Conservation (phyloP, 1,284 basidiomycete genomes). For the Tremellales sp. region DNA sequence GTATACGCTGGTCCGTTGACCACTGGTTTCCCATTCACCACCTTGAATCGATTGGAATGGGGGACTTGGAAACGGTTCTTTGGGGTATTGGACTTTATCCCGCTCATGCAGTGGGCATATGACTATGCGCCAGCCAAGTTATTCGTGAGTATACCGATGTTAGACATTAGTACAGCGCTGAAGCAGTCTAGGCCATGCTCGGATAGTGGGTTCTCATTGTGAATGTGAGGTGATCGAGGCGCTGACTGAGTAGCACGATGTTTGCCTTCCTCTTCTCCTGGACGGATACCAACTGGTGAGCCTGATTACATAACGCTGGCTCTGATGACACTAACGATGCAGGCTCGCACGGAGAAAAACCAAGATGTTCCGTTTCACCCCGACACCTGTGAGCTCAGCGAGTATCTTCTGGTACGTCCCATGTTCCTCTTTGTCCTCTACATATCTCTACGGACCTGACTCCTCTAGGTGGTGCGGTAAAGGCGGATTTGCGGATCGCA, state of each 20-base stretch:
- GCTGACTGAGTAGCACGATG: constrained; percentile 52
- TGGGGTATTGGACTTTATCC: constrained; percentile 60
- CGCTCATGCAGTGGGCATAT: constrained; percentile 60
- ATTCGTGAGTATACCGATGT: constrained; percentile 45
- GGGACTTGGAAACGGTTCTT: constrained; percentile 56
- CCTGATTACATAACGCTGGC: too few species aligned
- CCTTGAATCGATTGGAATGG: constrained; percentile 55
- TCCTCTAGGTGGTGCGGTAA: constrained; percentile 57
- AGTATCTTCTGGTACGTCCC: constrained; percentile 52
- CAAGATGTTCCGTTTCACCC: constrained; percentile 64
- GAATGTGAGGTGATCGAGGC: background rate
- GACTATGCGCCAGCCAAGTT: constrained; percentile 54
- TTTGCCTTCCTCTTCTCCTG: constrained; percentile 58
- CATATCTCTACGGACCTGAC: background rate
- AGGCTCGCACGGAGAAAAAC: constrained; percentile 55
- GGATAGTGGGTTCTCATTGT: constrained; percentile 41
- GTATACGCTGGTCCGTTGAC: constrained; percentile 61
- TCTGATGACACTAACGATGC: too few species aligned
- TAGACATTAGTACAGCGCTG: constrained; percentile 1
- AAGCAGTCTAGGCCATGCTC: constrained; percentile 41
- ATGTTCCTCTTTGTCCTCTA: background rate
- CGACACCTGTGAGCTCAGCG: constrained; percentile 56
- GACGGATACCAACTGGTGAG: constrained; percentile 61
- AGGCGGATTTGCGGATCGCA: constrained; percentile 57
- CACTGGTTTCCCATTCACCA: constrained; percentile 57